Evolutionary conservation across 2,329 filamentous ascomycete genomes (phyloP).

Genomic region (Ascochyta rabiei): DNA sequence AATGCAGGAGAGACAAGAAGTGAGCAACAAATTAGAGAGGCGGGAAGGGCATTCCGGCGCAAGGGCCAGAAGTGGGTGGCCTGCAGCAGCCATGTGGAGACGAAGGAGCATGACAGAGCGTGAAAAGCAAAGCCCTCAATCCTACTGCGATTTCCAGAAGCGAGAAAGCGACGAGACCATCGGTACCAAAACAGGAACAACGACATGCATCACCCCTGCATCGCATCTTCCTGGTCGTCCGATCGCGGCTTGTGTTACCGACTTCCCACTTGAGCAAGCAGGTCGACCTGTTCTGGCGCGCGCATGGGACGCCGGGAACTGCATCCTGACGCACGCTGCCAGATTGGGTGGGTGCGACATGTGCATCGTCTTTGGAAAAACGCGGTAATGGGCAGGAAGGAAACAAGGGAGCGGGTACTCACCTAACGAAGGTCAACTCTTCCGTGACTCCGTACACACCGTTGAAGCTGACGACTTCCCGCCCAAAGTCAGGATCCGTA

Average conservation of each 20-base stretch:
- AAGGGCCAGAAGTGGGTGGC: neutral
- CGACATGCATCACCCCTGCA: constrained; percentile 10
- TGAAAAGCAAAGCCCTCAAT: constrained; percentile 11
- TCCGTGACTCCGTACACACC: constrained; percentile 52
- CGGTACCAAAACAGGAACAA: constrained; percentile 13
- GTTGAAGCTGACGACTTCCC: constrained; percentile 54
- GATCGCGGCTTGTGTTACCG: neutral
- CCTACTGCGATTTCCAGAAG: neutral
- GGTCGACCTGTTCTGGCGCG: constrained; percentile 1
- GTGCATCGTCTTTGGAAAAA: neutral
- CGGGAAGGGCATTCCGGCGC: neutral
- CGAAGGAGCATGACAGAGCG: constrained; percentile 3
- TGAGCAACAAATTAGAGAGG: neutral
- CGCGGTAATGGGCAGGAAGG: neutral
- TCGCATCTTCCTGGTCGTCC: neutral
- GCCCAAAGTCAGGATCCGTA: constrained; percentile 53
- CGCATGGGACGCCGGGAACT: constrained; percentile 6
- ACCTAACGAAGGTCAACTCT: constrained; percentile 57
- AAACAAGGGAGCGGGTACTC: constrained; percentile 24
- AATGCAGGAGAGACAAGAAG: neutral
- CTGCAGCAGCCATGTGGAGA: neutral
- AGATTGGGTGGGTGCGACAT: neutral
- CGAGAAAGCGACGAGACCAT: constrained; percentile 22
- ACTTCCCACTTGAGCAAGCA: neutral
- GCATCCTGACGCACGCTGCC: neutral